These are phyloP conservation scores for Grifola frondosa DNA, from an alignment of 1,284 basidiomycete species.

Conservation along the genomic window DNA sequence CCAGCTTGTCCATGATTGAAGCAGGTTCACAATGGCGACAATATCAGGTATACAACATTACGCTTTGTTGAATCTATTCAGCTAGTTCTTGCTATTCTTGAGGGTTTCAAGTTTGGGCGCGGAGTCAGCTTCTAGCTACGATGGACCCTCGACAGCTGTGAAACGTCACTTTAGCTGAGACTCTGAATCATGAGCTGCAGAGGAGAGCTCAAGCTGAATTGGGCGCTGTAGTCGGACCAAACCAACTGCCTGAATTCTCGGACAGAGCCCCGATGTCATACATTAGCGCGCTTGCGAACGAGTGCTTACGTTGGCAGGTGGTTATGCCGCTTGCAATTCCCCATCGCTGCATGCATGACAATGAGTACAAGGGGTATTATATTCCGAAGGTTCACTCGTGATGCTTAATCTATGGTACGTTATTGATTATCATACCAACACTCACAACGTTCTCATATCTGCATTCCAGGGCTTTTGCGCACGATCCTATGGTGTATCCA, in stretches of 20 bases:
- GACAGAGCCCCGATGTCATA: slow-evolving; percentile 13
- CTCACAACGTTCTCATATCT: slow-evolving; percentile 13
- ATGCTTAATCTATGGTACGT: slow-evolving; percentile 22
- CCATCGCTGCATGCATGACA: slow-evolving; percentile 6
- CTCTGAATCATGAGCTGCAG: no score
- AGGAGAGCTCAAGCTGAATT: slow-evolving; percentile 12
- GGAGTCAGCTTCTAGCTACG: no score
- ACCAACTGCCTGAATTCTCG: slow-evolving; percentile 10
- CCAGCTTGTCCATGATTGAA: no score
- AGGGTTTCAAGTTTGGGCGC: no score
- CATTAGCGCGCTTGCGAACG: slow-evolving; percentile 11
- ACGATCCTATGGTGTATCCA: slow-evolving; percentile 7
- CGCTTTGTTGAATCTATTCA: no score
- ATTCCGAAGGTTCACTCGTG: slow-evolving; percentile 22
- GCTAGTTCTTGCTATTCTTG: no score
- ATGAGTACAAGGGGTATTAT: slow-evolving; percentile 15
- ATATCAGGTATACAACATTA: no score
- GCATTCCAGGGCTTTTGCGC: slow-evolving; percentile 16
- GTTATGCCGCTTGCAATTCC: slow-evolving; percentile 5
- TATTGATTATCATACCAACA: slow-evolving; percentile 43
- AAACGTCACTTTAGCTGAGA: no score
- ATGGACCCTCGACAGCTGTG: no score
- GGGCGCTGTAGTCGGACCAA: slow-evolving; percentile 9
- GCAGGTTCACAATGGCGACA: no score
- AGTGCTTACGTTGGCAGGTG: slow-evolving; percentile 10